Evolutionary conservation across 768 basidiomycete genomes (phyloP).

Genomic region (Sporobolomyces phaffii): DNA sequence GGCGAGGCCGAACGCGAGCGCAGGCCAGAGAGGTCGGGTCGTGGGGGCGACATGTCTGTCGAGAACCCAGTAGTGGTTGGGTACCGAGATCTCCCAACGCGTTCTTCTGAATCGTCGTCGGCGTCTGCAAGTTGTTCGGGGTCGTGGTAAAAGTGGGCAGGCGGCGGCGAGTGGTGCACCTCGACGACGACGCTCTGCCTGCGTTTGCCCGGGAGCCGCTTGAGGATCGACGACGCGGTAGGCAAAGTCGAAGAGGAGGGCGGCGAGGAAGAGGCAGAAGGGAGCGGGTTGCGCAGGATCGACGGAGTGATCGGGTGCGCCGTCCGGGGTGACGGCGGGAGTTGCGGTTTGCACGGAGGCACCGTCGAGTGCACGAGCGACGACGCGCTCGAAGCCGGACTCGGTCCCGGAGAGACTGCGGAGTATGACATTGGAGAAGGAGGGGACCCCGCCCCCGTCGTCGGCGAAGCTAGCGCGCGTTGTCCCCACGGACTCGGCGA

Average conservation of each 20-base stretch:
- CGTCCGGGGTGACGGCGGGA: not conserved
- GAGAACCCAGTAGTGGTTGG: not conserved
- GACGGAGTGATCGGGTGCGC: slow-evolving; percentile 14
- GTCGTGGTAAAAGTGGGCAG: slow-evolving; percentile 4
- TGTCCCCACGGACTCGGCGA: slow-evolving; percentile 3
- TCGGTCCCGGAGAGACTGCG: no score
- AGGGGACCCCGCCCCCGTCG: not conserved
- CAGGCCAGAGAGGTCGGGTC: not conserved
- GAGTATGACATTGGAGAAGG: no score
- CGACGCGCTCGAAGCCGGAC: not conserved
- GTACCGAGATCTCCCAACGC: slow-evolving; percentile 4
- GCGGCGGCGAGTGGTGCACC: slow-evolving; percentile 14
- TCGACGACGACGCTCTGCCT: slow-evolving; percentile 15
- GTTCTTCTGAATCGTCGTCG: not conserved
- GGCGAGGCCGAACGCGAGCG: slow-evolving; percentile 16
- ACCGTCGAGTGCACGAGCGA: slow-evolving; percentile 9
- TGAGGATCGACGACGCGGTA: not conserved
- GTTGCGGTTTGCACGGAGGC: not conserved
- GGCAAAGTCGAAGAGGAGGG: not conserved
- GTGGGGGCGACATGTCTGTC: slow-evolving; percentile 5
- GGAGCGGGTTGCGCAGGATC: slow-evolving; percentile 34
- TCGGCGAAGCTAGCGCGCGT: not conserved
- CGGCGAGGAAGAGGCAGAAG: not conserved
- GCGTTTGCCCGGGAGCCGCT: not conserved
- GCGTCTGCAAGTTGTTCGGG: not conserved